Evolutionary conservation across 129 eudicot species (phyloP), one percentile per base, ranked within the genome.

Genomic region (Pittosporum tobira): DNA sequence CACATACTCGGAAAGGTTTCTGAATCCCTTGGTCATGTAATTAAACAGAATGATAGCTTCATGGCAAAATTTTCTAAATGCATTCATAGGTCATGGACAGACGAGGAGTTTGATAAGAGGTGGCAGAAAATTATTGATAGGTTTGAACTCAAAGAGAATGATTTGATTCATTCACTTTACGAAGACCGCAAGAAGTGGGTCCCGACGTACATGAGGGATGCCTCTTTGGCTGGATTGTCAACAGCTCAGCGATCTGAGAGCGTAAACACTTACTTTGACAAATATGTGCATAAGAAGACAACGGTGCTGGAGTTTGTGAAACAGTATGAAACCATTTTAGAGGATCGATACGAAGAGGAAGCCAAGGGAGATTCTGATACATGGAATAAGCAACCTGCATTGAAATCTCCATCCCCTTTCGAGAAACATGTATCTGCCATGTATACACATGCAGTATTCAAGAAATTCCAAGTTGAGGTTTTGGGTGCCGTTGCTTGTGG

Each of bases 301-400:
- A 78, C 79, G 3, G 64, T 81, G 36, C 86, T 71, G 50, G 96
- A 91, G 69, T 83, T 86, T 70, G 47, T 91, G 22, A 72, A 71
- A 66, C 95, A 83, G 12, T 91, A 86, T 46, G 95, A 76, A 57
- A 26, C 71, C 18, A 80, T 91, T 36, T 48, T 91, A 50, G 96
- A 83, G 57, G 90, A 91, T 61, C 69, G 98, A 63, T 91, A 91
- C 61, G 96, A 91, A 76, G 98, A 86, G 77, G 98, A 91, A 68
- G 95, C 94, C 3, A 91, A 76, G 70, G 85, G 88, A 6, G 86
- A 79, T 48, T 83, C 77, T 37, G 99, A 91, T 75, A 76, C 99
- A 18, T 87, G 94, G 87, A 83, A 91, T 59, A 91, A 77, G 48
- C 84, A 71, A 13, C 94, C 94, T 12, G 60, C 81, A 1, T 52